Percentiles rank a stretch among this genome's conserved stretches.
Conservation (phyloP, 2,329 filamentous ascomycete species). For the Drechslera avenae region DNA sequence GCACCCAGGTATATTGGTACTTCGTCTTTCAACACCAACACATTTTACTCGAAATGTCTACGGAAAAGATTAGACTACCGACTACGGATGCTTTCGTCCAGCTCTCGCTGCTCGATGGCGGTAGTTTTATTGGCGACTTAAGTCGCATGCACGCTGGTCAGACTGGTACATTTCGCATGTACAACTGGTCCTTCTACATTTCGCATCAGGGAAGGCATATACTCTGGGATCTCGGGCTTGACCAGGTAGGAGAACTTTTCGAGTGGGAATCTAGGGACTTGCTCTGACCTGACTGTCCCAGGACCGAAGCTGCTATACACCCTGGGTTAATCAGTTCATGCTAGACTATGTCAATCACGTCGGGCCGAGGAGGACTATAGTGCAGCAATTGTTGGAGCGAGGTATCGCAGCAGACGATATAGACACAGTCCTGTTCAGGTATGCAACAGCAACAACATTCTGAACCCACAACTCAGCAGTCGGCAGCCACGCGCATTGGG, state of each 20-base stretch:
- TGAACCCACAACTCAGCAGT: neutral
- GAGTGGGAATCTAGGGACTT: neutral
- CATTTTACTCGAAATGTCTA: neutral
- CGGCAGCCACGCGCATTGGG: conserved; percentile 42
- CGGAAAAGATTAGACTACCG: conserved; percentile 9
- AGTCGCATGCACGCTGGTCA: conserved; percentile 35
- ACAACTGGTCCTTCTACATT: conserved; percentile 45
- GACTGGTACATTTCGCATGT: conserved; percentile 40
- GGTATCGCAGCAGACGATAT: conserved; percentile 28
- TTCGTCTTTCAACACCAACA: neutral
- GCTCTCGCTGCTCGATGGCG: conserved; percentile 40
- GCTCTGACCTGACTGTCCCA: conserved; percentile 11
- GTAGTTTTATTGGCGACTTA: conserved; percentile 39
- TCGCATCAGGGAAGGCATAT: conserved; percentile 31
- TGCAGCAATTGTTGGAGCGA: conserved; percentile 31
- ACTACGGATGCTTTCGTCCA: conserved; percentile 28
- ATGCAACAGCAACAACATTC: neutral
- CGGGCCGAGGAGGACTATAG: conserved; percentile 35
- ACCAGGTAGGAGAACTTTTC: conserved; percentile 27
- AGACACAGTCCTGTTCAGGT: conserved; percentile 41
- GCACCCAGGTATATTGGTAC: too few relatives aligned
- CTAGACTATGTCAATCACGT: conserved; percentile 34
- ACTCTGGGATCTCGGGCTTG: conserved; percentile 42
- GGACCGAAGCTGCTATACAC: conserved; percentile 41
- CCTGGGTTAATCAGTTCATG: conserved; percentile 43